Conservation (phyloP, 1,139 yeast genomes). For the Lodderomyces elongisporus region DNA sequence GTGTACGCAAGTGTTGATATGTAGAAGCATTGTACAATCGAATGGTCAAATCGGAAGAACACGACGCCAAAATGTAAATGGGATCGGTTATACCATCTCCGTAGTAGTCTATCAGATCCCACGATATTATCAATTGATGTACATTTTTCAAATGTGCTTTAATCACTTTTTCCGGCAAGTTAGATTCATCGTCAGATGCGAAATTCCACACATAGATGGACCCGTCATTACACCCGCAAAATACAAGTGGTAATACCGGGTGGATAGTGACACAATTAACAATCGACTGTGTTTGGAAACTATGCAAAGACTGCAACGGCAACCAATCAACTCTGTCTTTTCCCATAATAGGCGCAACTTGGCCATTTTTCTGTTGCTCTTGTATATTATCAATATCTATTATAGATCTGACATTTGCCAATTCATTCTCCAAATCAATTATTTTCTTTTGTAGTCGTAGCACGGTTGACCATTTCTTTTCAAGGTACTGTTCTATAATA, state of each 20-base stretch:
- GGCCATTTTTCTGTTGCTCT: slow-evolving; percentile 11
- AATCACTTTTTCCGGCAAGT: slow-evolving; percentile 61
- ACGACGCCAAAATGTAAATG: slow-evolving; percentile 42
- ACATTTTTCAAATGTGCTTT: slow-evolving; percentile 77
- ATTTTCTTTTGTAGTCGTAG: slow-evolving; percentile 73
- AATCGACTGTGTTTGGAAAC: slow-evolving; percentile 51
- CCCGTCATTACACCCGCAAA: slow-evolving; percentile 74
- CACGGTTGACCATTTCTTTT: slow-evolving; percentile 88
- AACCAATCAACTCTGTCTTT: slow-evolving; percentile 59
- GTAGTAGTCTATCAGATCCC: slow-evolving; percentile 1
- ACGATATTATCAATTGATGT: slow-evolving; percentile 54
- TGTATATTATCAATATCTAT: slow-evolving; percentile 26
- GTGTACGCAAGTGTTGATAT: slow-evolving; percentile 55
- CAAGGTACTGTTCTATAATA: slow-evolving; percentile 51
- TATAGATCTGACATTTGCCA: slow-evolving; percentile 36
- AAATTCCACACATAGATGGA: slow-evolving; percentile 68
- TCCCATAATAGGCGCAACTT: slow-evolving; percentile 8
- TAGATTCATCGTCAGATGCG: slow-evolving; percentile 48
- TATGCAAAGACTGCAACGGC: slow-evolving; percentile 52
- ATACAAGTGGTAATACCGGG: slow-evolving; percentile 62
- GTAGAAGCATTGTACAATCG: slow-evolving; percentile 63
- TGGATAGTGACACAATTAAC: slow-evolving; percentile 67
- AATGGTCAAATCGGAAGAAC: slow-evolving; percentile 71
- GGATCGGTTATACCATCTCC: slow-evolving; percentile 4
- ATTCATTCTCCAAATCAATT: slow-evolving; percentile 50